Evolutionary conservation across 768 basidiomycete genomes (phyloP).

Genomic region (Kwoniella sp.): DNA sequence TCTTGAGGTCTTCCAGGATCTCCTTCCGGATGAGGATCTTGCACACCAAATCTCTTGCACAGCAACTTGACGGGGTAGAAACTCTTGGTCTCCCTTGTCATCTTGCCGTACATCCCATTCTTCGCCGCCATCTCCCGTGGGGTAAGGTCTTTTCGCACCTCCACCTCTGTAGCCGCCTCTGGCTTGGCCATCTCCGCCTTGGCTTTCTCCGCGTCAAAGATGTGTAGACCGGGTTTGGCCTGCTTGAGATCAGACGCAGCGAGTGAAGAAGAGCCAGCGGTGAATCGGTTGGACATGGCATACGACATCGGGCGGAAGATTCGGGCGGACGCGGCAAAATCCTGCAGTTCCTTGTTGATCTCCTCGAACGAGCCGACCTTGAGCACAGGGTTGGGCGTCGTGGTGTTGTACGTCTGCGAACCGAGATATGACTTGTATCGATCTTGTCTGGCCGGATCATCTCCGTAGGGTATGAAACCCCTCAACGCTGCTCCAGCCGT

Average conservation of each 20-base stretch:
- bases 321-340: slow-evolving; percentile 79
- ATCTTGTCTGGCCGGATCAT: slow-evolving; percentile 65
- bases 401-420: slow-evolving; percentile 59
- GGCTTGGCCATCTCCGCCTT: slow-evolving; percentile 52
- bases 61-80: slow-evolving; percentile 83
- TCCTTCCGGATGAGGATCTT: slow-evolving; percentile 68
- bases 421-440: slow-evolving; percentile 79
- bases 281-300: slow-evolving; percentile 93
- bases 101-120: slow-evolving; percentile 80
- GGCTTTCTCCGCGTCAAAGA: slow-evolving; percentile 51
- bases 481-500: slow-evolving; percentile 78
- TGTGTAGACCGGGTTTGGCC: slow-evolving; percentile 51
- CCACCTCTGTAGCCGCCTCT: slow-evolving; percentile 24
- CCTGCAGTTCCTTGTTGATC: slow-evolving; percentile 75
- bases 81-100: slow-evolving; percentile 68
- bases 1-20: slow-evolving; percentile 17
- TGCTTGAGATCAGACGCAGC: slow-evolving; percentile 45
- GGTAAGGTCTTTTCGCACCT: slow-evolving; percentile 58
- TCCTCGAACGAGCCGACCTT: slow-evolving; percentile 61
- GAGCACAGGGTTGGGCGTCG: slow-evolving; percentile 55
- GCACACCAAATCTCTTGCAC: slow-evolving; percentile 90
- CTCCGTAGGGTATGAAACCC: slow-evolving; percentile 84
- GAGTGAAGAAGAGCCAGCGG: slow-evolving; percentile 61
- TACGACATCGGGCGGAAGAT: slow-evolving; percentile 88
- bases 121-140: slow-evolving; percentile 77